Percentiles rank a stretch among this genome's conserved stretches.
phyloP scores from a whole-genome alignment of 2,329 filamentous ascomycete genomes.

The Xylariaceae sp. region DNA sequence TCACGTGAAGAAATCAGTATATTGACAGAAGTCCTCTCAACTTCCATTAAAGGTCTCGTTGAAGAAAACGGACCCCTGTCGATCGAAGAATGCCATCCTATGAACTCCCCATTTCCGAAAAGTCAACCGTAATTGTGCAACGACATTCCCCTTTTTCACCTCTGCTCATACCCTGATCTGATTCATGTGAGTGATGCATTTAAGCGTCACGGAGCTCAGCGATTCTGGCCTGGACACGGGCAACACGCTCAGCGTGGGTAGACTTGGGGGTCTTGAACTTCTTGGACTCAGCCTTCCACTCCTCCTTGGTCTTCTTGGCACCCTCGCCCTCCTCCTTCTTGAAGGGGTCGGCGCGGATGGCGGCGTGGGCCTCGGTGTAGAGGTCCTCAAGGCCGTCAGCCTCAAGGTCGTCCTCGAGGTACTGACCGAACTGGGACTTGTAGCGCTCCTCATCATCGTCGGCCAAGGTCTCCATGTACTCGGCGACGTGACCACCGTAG shows the following conservation, averaged over 20 bases:
- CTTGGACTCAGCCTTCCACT: slow-evolving; percentile 93
- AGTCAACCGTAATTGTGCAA: slow-evolving; percentile 30
- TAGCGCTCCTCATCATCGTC: slow-evolving; percentile 99
- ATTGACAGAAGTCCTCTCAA: slow-evolving; percentile 18
- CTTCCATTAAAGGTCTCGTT: slow-evolving; percentile 29
- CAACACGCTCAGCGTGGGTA: slow-evolving; percentile 74
- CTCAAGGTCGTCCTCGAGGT: slow-evolving; percentile 95
- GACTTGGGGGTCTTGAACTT: slow-evolving; percentile 79
- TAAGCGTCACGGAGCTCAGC: slow-evolving; percentile 63
- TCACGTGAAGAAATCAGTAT: slow-evolving; percentile 17
- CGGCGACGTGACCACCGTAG: slow-evolving; percentile 93
- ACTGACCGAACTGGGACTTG: slow-evolving; percentile 96
- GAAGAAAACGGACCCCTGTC: slow-evolving; percentile 19
- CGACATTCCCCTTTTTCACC: slow-evolving; percentile 20
- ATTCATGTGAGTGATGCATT: slow-evolving; percentile 10
- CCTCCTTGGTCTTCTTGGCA: slow-evolving; percentile 92
- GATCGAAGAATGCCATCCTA: slow-evolving; percentile 25
- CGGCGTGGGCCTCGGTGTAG: slow-evolving; percentile 89
- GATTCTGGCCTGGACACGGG: slow-evolving; percentile 87
- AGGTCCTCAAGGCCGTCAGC: slow-evolving; percentile 95
- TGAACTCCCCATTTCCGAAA: slow-evolving; percentile 31
- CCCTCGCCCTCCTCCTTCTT: slow-evolving; percentile 76
- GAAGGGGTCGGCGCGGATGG: slow-evolving; percentile 96
- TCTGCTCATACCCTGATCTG: slow-evolving; percentile 8
- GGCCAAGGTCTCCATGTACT: slow-evolving; percentile 99